These are phyloP conservation scores for Cucumis cinereus DNA, from an alignment of 306 rosid genomes.

Conservation along the genomic window DNA sequence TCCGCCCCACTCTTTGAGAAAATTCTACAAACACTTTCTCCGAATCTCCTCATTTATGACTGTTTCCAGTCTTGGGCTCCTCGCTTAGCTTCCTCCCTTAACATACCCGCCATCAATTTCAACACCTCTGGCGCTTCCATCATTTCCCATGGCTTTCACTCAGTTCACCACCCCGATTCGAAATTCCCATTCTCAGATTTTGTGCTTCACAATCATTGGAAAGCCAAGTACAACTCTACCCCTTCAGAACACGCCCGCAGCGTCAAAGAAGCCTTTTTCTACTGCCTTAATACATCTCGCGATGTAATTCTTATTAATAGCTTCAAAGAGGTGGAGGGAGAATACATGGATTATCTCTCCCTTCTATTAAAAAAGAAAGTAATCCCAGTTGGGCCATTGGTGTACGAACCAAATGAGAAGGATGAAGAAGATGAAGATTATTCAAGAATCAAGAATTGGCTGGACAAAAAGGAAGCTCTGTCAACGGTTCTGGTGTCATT, in stretches of 20 bases:
- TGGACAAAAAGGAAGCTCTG: background rate
- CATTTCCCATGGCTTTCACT: background rate
- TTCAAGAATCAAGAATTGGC: background rate
- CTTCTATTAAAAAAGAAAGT: conserved; percentile 2
- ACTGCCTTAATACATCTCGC: background rate
- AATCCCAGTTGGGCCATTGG: conserved; percentile 12
- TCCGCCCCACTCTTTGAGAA: conserved; percentile 8
- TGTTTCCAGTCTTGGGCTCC: conserved; percentile 25
- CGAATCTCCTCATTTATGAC: conserved; percentile 20
- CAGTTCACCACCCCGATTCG: background rate
- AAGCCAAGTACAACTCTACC: background rate
- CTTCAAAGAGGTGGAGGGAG: conserved; percentile 11
- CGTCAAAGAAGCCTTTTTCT: background rate
- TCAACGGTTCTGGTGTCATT: conserved; percentile 18
- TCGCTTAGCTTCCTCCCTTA: background rate
- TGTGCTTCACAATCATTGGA: background rate
- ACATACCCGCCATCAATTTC: conserved; percentile 14
- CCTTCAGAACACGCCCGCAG: background rate
- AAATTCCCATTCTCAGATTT: background rate
- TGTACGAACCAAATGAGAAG: background rate
- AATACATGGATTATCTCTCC: conserved; percentile 10
- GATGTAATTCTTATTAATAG: background rate
- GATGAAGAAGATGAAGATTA: background rate
- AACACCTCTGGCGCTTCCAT: background rate
- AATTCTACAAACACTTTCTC: conserved; percentile 8